Base-by-base conservation (phyloP, 2,329 filamentous ascomycete species). In the Fusarium duplospermum region DNA sequence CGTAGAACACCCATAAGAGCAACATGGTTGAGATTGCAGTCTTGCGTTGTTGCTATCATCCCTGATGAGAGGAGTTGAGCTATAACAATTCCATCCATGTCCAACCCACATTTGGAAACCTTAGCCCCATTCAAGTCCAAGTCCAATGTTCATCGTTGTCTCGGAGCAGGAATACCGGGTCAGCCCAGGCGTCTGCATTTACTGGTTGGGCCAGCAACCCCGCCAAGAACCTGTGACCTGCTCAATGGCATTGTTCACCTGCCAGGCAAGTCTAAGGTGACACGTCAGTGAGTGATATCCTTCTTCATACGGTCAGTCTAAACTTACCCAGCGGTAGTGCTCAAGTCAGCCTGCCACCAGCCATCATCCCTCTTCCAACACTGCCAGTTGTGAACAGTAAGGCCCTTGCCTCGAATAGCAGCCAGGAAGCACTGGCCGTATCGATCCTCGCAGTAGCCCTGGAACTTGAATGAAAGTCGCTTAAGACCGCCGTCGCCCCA, bases 321-420 rank as follows among this genome's bases (percentile, higher is more conserved):
- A 6, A 57, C 52, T 36, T 36, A 57, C 52, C 52, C 52, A 57
- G 52, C 52, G 1, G 52, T 57, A 24, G 20, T 57, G 14, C 52
- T 57, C 20, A 57, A 10, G 31, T 57, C 52, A 8, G 29, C 52
- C 31, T 57, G 52, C 52, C 52, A 57, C 29, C 29, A 57, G 6
- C 52, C 52, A 18, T 57, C 52, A 36, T 35, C 52, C 2, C 29
- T 18, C 52, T 57, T 33, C 52, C 52, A 57, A n/a, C 52, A 57
- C 31, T 57, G 52, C 52, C 52, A 57, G 52, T 57, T 57, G 20
- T 57, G 52, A 18, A 57, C 52, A 11, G 52, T 35, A 31, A 57
- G 16, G 14, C 52, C 52, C 31, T 57, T 57, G 20, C 52, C 52
- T 3, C 52, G 52, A 57, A 57, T 36, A n/a, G 31, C 52, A 13